A percentile compares a stretch with the other conserved stretches of the same genome.
Evolutionary conservation across 306 rosid genomes (phyloP).

Genomic region (Senna tora): DNA sequence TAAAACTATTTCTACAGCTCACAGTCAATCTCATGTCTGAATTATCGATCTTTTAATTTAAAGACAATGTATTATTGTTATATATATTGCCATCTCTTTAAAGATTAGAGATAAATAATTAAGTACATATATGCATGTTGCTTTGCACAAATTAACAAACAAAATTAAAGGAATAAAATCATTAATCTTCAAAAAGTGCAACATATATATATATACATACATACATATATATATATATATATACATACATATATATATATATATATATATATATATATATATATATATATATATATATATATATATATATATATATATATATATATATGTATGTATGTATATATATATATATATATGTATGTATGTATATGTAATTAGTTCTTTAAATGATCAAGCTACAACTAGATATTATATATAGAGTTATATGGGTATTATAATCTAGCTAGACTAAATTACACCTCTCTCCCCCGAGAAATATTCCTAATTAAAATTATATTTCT

Average conservation of each 20-base stretch:
- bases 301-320: too few relatives aligned
- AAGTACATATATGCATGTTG: neutral
- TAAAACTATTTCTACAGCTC: neutral
- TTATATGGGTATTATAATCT: neutral
- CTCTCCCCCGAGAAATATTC: too few relatives aligned
- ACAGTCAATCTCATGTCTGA: slow-evolving; percentile 21
- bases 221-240: too few relatives aligned
- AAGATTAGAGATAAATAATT: neutral
- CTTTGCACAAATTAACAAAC: neutral
- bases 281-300: too few relatives aligned
- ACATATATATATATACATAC: neutral
- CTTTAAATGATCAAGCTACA: neutral
- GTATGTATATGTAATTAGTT: neutral
- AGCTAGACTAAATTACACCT: too few relatives aligned
- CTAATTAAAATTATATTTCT: too few relatives aligned
- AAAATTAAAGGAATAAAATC: neutral
- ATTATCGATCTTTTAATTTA: too few relatives aligned
- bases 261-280: too few relatives aligned
- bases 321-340: too few relatives aligned
- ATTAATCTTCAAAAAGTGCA: neutral
- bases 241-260: too few relatives aligned
- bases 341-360: too few relatives aligned
- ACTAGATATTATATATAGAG: neutral
- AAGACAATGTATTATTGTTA: neutral
- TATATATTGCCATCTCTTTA: neutral